These are phyloP conservation scores for Penicillium paradoxum DNA, from an alignment of 495 filamentous ascomycete genomes.

Conservation along the genomic window DNA sequence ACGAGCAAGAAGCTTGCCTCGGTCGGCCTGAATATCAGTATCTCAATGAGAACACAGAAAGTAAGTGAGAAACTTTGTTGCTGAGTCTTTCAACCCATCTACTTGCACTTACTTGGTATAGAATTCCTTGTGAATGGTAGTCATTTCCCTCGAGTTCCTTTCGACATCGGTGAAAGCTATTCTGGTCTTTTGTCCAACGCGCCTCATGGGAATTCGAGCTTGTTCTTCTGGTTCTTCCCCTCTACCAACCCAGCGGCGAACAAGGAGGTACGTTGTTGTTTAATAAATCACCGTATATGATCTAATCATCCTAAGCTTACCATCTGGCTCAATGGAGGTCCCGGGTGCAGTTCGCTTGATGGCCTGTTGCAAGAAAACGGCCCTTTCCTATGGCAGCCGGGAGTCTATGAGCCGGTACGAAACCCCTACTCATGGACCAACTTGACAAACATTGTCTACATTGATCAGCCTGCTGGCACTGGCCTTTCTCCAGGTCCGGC, in stretches of 20 bases:
- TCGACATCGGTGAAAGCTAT: constrained; percentile 73
- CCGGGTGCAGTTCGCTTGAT: constrained; percentile 63
- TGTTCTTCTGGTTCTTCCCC: constrained; percentile 81
- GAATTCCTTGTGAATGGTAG: constrained; percentile 63
- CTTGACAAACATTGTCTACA: constrained; percentile 70
- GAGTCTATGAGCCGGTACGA: constrained; percentile 55
- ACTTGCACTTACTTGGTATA: constrained; percentile 7
- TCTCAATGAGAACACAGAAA: constrained; percentile 13
- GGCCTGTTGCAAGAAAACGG: constrained; percentile 74
- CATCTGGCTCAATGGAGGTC: constrained; percentile 67
- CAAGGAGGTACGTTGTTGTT: too few relatives aligned
- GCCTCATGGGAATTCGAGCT: constrained; percentile 37
- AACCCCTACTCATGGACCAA: constrained; percentile 70
- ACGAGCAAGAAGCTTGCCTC: too few relatives aligned
- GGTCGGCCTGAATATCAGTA: constrained; percentile 9
- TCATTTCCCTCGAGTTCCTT: constrained; percentile 65
- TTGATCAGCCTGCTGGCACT: constrained; percentile 75
- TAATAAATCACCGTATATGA: too few relatives aligned
- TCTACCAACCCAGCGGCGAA: constrained; percentile 46
- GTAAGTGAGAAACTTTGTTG: not conserved
- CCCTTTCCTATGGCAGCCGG: constrained; percentile 68
- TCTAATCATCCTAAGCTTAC: too few relatives aligned
- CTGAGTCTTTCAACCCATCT: not conserved
- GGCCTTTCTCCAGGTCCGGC: constrained; percentile 62
- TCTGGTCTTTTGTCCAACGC: constrained; percentile 67